phyloP scores from a whole-genome alignment of 108 stramenopile genomes.

The Asterionellopsis glacialis region DNA sequence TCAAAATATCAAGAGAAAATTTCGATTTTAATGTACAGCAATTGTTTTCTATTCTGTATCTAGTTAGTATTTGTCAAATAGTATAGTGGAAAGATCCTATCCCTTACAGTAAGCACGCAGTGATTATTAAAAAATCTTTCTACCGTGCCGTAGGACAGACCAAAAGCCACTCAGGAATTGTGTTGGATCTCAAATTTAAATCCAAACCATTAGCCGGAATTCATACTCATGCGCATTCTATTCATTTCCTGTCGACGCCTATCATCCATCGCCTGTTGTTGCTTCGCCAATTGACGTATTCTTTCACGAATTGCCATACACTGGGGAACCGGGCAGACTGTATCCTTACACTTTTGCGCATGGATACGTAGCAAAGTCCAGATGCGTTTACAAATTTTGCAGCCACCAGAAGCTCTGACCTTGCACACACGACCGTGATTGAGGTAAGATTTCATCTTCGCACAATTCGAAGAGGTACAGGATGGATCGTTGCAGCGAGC shows the following conservation, averaged over 20 bases:
- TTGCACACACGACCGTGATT: slow-evolving; percentile 77
- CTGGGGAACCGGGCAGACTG: slow-evolving; percentile 86
- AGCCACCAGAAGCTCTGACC: slow-evolving; percentile 68
- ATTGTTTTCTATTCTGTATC: too few species aligned
- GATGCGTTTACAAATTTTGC: slow-evolving; percentile 91
- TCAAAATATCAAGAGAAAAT: too few species aligned
- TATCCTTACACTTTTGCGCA: slow-evolving; percentile 88
- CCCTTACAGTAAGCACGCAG: too few species aligned
- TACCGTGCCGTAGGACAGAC: too few species aligned
- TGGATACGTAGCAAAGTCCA: slow-evolving; percentile 94
- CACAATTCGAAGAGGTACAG: slow-evolving; percentile 89
- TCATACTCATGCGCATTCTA: slow-evolving; percentile 15
- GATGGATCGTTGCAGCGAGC: slow-evolving; percentile 71
- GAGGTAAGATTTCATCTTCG: slow-evolving; percentile 93
- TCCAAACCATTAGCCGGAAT: background rate
- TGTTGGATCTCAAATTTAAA: background rate
- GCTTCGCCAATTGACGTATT: slow-evolving; percentile 82
- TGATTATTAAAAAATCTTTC: too few species aligned
- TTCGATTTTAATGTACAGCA: too few species aligned
- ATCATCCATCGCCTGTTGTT: slow-evolving; percentile 90
- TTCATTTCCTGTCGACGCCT: slow-evolving; percentile 89
- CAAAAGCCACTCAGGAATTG: background rate
- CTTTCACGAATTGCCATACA: slow-evolving; percentile 89
- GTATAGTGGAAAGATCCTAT: too few species aligned
- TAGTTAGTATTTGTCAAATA: too few species aligned